Base-by-base conservation (phyloP, 2,329 filamentous ascomycete species). In the Alternaria sp. region DNA sequence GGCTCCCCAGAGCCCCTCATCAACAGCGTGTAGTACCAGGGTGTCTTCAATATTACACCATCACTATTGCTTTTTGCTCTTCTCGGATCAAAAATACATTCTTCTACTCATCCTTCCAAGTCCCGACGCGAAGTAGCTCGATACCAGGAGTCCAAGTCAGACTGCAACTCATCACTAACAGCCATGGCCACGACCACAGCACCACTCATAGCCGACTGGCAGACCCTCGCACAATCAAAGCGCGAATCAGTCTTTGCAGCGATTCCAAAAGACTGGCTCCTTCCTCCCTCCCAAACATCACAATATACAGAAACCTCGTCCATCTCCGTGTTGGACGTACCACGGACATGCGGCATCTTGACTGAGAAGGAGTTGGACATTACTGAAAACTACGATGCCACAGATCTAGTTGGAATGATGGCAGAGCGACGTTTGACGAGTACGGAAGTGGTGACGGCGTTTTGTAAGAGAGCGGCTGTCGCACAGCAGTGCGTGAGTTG, bases 401-500 rank as follows among this genome's bases (percentile, higher is more conserved):
- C 74, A 0, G 69, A 61, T 0, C 54, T 80, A 12, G 60, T 79
- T 2, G 53, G 65, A 3, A 47, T 69, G 52, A 74, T 80, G 67
- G 41, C 41, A 2, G 60, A 47, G 1, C 63, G 72, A 1, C 49
- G 72, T 3, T 51, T 73, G 0, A 77, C 39, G 24, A 75, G 72
- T 36, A 62, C 72, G 11, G 80, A 85, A 16, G 85, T 88, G 1
- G 78, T 81, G 1, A 77, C 73, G 14, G 87, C 86, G 0, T 90
- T 85, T 65, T 83, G 82, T 63, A 85, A 85, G 66, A 77, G 83
- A 7, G 82, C 83, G 1, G 80, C 82, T 0, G 79, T 85, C 43
- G 87, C 87, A 1, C 87, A 89, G 56, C 87, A 89, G 67, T 75
- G 87, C 20, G 84, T 86, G 14, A 79, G 75, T 55, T 81, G 80